Evolutionary conservation across 2,329 filamentous ascomycete genomes (phyloP).

Genomic region (Fusarium torreyae): DNA sequence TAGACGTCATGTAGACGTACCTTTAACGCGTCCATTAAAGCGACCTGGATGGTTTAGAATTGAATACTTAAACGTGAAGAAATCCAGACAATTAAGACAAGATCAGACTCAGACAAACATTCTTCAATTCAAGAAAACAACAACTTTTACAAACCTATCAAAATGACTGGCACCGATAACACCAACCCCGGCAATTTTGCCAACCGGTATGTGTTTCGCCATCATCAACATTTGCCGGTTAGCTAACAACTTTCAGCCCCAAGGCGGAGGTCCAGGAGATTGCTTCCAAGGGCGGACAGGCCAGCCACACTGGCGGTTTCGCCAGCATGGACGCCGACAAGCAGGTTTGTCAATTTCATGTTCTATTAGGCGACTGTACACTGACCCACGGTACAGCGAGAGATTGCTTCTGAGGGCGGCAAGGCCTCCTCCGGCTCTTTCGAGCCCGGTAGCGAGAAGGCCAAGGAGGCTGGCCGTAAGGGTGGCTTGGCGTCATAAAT

Average conservation of each 20-base stretch:
- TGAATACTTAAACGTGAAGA: background rate
- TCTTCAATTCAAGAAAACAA: background rate
- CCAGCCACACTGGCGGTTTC: conserved; percentile 57
- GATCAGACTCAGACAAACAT: background rate
- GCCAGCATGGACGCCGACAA: conserved; percentile 60
- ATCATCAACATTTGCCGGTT: no score
- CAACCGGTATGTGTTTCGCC: conserved; percentile 39
- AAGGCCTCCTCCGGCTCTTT: conserved; percentile 69
- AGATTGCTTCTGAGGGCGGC: conserved; percentile 70
- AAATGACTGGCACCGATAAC: conserved; percentile 45
- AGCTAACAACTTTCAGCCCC: conserved; percentile 45
- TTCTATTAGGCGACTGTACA: conserved; percentile 9
- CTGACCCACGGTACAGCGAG: conserved; percentile 50
- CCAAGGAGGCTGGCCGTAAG: conserved; percentile 68
- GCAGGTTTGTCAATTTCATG: conserved; percentile 54
- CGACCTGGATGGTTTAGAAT: background rate
- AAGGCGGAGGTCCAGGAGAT: conserved; percentile 62
- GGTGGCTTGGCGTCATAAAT: conserved; percentile 57
- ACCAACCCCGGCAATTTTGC: conserved; percentile 51
- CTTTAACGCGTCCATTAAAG: background rate
- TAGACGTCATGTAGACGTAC: conserved; percentile 18
- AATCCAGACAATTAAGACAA: rapidly evolving
- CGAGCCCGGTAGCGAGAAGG: conserved; percentile 66
- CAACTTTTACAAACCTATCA: conserved; percentile 2
- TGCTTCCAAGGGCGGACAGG: conserved; percentile 59